These are phyloP conservation scores for Beauveria bassiana DNA, from an alignment of 2,329 filamentous ascomycete species.

Conservation along the genomic window DNA sequence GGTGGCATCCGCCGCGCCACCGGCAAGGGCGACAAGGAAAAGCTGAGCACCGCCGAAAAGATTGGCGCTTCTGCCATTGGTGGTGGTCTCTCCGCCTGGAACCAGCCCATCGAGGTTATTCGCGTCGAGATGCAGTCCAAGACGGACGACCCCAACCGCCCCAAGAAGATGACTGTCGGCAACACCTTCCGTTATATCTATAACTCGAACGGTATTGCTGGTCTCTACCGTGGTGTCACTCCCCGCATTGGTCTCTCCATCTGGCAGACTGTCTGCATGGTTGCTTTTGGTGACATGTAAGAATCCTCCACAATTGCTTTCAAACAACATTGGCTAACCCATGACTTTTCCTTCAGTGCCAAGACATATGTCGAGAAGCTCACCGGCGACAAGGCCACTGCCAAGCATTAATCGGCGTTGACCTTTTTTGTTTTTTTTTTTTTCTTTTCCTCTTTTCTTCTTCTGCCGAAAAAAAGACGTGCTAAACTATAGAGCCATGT, in stretches of 20 bases:
- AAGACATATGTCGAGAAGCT: constrained; percentile 60
- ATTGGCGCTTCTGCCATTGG: constrained; percentile 78
- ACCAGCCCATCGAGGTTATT: constrained; percentile 99
- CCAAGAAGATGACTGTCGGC: constrained; percentile 97
- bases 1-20: constrained; percentile 72
- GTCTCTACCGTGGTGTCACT: constrained; percentile 90
- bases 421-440: neutral
- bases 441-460: neutral
- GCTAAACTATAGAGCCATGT: constrained; percentile 6
- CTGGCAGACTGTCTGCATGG: constrained; percentile 99
- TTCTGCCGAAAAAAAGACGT: neutral
- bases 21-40: constrained; percentile 71
- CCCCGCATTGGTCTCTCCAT: constrained; percentile 91
- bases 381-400: constrained; percentile 56
- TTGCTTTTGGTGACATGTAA: constrained; percentile 95
- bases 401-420: constrained; percentile 53
- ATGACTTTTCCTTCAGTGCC: constrained; percentile 37
- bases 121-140: constrained; percentile 99
- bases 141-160: constrained; percentile 93
- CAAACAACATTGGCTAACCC: neutral
- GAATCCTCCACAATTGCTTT: constrained; percentile 29
- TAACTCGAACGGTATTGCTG: constrained; percentile 75
- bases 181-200: constrained; percentile 88
- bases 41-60: constrained; percentile 77
- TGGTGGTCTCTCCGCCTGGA: constrained; percentile 95